Evolutionary conservation across 2,329 filamentous ascomycete genomes (phyloP).

Genomic region (Thermothelomyces thermophilus): DNA sequence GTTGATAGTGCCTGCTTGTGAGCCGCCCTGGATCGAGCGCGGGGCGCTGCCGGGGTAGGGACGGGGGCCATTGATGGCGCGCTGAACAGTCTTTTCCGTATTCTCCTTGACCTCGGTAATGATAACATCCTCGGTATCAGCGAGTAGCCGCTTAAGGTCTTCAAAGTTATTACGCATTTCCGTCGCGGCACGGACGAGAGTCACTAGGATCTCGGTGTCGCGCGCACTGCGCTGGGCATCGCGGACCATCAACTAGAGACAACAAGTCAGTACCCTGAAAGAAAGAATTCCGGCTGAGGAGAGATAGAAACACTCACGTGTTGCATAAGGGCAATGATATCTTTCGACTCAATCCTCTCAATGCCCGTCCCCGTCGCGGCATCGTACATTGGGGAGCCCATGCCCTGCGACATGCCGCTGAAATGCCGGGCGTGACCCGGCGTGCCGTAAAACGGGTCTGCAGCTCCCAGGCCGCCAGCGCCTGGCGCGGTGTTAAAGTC

Average conservation of each 20-base stretch:
- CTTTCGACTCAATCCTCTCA: constrained; percentile 89
- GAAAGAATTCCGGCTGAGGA: neutral
- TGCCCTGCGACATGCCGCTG: constrained; percentile 87
- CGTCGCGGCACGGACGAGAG: constrained; percentile 84
- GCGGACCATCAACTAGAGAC: constrained; percentile 75
- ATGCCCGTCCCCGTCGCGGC: constrained; percentile 80
- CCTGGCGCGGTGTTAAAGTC: constrained; percentile 44
- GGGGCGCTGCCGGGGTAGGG: constrained; percentile 65
- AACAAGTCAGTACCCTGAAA: constrained; percentile 25
- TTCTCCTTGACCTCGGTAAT: constrained; percentile 82
- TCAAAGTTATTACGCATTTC: constrained; percentile 97
- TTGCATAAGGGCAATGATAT: constrained; percentile 96
- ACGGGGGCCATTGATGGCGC: constrained; percentile 76
- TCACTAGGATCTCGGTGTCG: constrained; percentile 93
- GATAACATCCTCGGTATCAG: constrained; percentile 82
- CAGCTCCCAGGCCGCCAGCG: constrained; percentile 39
- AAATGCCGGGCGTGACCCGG: constrained; percentile 59
- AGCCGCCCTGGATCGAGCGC: constrained; percentile 51
- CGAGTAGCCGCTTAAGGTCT: constrained; percentile 87
- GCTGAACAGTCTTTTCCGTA: constrained; percentile 77
- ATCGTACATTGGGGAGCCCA: constrained; percentile 85
- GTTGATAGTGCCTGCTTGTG: constrained; percentile 44
- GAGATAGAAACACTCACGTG: constrained; percentile 52
- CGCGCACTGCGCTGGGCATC: constrained; percentile 94
- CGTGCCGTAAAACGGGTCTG: constrained; percentile 61